Conservation (phyloP, 495 filamentous ascomycete species). For the Trichocladium antarcticum region DNA sequence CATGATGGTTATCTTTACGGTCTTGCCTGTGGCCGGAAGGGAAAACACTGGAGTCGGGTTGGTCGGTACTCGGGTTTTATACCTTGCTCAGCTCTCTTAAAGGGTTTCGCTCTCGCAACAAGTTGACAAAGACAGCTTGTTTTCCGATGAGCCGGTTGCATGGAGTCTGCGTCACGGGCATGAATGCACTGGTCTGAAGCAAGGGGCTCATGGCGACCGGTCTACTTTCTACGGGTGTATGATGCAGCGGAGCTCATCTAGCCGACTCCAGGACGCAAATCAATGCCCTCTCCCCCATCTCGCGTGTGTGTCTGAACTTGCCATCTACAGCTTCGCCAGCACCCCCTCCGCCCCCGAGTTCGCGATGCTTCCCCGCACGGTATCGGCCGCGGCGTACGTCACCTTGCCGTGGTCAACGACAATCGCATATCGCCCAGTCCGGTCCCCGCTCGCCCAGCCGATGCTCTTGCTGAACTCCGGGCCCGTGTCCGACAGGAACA, state of each 20-base stretch:
- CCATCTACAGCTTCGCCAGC: conserved; percentile 50
- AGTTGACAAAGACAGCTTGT: conserved; percentile 18
- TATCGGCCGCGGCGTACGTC: conserved; percentile 73
- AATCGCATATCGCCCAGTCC: conserved; percentile 74
- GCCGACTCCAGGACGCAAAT: conserved; percentile 4
- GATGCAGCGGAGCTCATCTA: not conserved
- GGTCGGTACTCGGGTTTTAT: conserved; percentile 29
- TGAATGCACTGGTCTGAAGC: conserved; percentile 19
- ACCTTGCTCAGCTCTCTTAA: conserved; percentile 24
- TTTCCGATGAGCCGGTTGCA: conserved; percentile 25
- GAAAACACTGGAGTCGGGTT: conserved; percentile 26
- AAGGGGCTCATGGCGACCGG: not conserved
- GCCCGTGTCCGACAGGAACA: conserved; percentile 76
- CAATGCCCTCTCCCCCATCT: conserved; percentile 7
- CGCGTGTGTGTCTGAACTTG: not conserved
- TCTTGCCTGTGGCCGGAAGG: conserved; percentile 20
- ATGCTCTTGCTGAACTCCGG: conserved; percentile 68
- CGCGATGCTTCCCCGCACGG: conserved; percentile 53
- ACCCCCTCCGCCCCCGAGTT: conserved; percentile 67
- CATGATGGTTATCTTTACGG: conserved; percentile 18
- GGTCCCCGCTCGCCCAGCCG: conserved; percentile 68
- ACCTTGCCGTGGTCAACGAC: conserved; percentile 85
- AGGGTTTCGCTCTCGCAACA: conserved; percentile 22
- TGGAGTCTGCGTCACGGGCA: conserved; percentile 20
- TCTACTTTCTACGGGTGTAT: not conserved